Evolutionary conservation across 108 stramenopile species (phyloP).

Genomic region (Phaeodactylum tricornutum): DNA sequence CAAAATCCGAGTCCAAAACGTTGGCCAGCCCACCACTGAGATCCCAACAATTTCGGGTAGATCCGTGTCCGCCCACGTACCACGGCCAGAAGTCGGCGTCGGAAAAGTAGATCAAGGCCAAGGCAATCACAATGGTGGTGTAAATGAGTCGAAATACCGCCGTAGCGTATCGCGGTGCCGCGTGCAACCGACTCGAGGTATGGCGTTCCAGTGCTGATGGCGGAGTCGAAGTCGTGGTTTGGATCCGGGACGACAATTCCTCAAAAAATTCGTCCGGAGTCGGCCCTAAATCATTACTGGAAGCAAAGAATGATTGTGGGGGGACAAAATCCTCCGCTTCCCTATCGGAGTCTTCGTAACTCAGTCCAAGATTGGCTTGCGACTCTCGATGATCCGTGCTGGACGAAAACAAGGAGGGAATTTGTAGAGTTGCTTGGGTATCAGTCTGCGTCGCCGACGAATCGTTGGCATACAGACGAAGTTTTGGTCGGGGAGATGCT

Average conservation of each 20-base stretch:
- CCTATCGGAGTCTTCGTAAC: not conserved
- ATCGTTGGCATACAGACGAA: too few species aligned
- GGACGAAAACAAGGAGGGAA: not conserved
- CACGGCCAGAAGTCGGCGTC: constrained; percentile 70
- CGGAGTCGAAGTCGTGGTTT: not conserved
- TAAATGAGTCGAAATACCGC: constrained; percentile 62
- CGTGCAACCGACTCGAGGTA: constrained; percentile 34
- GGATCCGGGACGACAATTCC: not conserved
- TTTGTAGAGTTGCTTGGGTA: not conserved
- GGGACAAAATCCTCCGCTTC: not conserved
- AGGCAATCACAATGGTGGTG: constrained; percentile 31
- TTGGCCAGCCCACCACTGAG: constrained; percentile 42
- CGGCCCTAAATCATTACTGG: not conserved
- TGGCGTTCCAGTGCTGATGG: not conserved
- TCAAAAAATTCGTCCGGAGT: not conserved
- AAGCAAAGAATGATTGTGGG: not conserved
- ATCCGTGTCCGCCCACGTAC: constrained; percentile 42
- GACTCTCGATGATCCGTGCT: not conserved
- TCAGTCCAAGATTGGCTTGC: not conserved
- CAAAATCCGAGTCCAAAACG: constrained; percentile 47
- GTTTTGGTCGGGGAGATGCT: not conserved
- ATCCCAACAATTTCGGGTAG: constrained; percentile 72
- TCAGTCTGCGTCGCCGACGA: not conserved
- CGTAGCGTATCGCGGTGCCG: constrained; percentile 72
- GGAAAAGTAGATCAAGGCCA: constrained; percentile 40